Percentiles rank a stretch among this genome's conserved stretches.
Conservation (phyloP, 2,329 filamentous ascomycete species). For the Phialocephala subalpina region DNA sequence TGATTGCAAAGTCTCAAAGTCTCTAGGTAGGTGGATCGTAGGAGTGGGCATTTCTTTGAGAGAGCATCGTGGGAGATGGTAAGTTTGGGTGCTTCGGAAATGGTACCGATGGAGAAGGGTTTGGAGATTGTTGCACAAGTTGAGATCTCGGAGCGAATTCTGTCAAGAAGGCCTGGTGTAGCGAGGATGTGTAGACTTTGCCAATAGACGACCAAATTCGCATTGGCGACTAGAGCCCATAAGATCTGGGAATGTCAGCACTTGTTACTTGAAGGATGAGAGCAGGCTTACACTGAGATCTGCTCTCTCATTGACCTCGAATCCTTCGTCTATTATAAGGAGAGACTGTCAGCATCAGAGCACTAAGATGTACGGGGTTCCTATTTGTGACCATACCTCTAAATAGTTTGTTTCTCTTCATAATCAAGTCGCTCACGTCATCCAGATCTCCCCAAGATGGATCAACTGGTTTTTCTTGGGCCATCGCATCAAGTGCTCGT, state of each 20-base stretch:
- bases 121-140: conserved; percentile 50
- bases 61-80: conserved; percentile 51
- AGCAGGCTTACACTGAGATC: conserved; percentile 50
- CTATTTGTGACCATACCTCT: conserved; percentile 37
- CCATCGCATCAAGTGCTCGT: conserved; percentile 50
- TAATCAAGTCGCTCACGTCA: conserved; percentile 54
- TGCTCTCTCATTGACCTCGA: conserved; percentile 48
- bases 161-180: conserved; percentile 48
- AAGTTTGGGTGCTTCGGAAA: conserved; percentile 46
- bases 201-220: conserved; percentile 60
- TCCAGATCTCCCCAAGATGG: conserved; percentile 55
- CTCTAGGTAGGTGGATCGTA: conserved; percentile 56
- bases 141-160: conserved; percentile 54
- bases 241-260: conserved; percentile 46
- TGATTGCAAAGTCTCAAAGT: conserved; percentile 52
- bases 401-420: conserved; percentile 50
- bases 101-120: conserved; percentile 38
- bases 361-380: neutral
- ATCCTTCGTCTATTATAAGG: conserved; percentile 40
- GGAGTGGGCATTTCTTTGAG: conserved; percentile 51
- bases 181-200: conserved; percentile 55
- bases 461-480: conserved; percentile 50
- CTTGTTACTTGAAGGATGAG: neutral
- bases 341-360: conserved; percentile 7
- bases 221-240: conserved; percentile 63